These are phyloP conservation scores for Arxiozyma heterogenica DNA, from an alignment of 1,139 yeast genomes.

Conservation along the genomic window DNA sequence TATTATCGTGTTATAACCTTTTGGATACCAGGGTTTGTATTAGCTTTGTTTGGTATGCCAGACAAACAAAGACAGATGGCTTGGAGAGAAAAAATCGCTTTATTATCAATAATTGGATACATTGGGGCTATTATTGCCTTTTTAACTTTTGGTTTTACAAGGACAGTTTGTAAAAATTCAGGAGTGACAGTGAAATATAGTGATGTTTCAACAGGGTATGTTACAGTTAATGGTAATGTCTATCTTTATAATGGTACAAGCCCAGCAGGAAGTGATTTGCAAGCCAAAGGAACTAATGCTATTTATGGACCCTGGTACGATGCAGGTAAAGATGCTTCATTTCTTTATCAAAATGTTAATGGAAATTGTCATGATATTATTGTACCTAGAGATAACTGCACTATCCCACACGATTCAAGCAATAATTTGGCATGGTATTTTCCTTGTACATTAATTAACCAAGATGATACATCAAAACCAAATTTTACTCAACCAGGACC, in stretches of 20 bases:
- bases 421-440: constrained; percentile 85
- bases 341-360: constrained; percentile 88
- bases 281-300: constrained; percentile 46
- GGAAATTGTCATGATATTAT: constrained; percentile 83
- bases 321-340: constrained; percentile 83
- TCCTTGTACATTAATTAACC: constrained; percentile 71
- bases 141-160: constrained; percentile 85
- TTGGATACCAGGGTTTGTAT: constrained; percentile 80
- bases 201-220: constrained; percentile 48
- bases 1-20: constrained; percentile 76
- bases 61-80: constrained; percentile 82
- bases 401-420: constrained; percentile 54
- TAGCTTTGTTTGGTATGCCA: constrained; percentile 66
- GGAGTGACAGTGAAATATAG: constrained; percentile 47
- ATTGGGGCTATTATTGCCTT: constrained; percentile 76
- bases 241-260: constrained; percentile 65
- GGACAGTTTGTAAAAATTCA: constrained; percentile 62
- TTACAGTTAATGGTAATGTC: constrained; percentile 75
- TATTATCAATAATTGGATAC: constrained; percentile 63
- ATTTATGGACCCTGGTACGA: constrained; percentile 80
- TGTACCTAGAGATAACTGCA: constrained; percentile 57
- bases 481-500: constrained; percentile 48
- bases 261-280: constrained; percentile 65
- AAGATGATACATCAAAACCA: constrained; percentile 61
- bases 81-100: constrained; percentile 92